A percentile compares a stretch with the other conserved stretches of the same genome.
These are phyloP conservation scores for Plectosphaerella plurivora DNA, from an alignment of 2,329 filamentous ascomycete genomes.

Conservation along the genomic window DNA sequence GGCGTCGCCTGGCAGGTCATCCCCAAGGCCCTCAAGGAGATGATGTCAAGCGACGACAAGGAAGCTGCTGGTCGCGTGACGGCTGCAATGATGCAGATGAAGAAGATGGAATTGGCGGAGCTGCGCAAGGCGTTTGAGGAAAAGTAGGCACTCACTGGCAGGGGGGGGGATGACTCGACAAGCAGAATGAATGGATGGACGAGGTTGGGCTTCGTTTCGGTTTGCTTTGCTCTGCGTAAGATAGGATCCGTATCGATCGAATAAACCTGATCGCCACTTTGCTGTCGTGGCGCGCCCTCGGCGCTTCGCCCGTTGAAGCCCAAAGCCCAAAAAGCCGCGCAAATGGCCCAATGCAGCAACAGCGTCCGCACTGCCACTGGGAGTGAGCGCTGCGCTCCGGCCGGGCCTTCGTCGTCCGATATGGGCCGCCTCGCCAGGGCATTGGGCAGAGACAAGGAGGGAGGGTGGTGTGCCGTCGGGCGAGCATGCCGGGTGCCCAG, in stretches of 20 bases:
- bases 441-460: background rate
- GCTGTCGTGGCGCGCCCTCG: background rate
- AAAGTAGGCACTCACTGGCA: background rate
- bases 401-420: background rate
- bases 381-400: background rate
- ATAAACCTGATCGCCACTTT: background rate
- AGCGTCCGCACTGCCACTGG: no score
- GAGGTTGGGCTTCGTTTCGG: no score
- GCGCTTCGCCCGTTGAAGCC: background rate
- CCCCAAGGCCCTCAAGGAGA: slow-evolving; percentile 28
- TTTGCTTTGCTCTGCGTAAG: no score
- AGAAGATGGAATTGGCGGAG: slow-evolving; percentile 35
- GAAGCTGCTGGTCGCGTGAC: slow-evolving; percentile 24
- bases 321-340: background rate
- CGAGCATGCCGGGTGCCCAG: background rate
- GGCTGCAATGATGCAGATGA: slow-evolving; percentile 34
- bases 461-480: background rate
- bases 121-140: slow-evolving; percentile 29
- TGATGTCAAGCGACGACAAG: slow-evolving; percentile 26
- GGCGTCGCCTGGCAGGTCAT: slow-evolving; percentile 43
- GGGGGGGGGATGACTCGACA: no score
- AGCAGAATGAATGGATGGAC: no score
- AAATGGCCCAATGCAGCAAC: no score
- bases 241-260: no score
- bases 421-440: background rate